Evolutionary conservation across 495 filamentous ascomycete species (phyloP), one percentile per base, ranked within the genome.

Genomic region (Penicillium argentinense): DNA sequence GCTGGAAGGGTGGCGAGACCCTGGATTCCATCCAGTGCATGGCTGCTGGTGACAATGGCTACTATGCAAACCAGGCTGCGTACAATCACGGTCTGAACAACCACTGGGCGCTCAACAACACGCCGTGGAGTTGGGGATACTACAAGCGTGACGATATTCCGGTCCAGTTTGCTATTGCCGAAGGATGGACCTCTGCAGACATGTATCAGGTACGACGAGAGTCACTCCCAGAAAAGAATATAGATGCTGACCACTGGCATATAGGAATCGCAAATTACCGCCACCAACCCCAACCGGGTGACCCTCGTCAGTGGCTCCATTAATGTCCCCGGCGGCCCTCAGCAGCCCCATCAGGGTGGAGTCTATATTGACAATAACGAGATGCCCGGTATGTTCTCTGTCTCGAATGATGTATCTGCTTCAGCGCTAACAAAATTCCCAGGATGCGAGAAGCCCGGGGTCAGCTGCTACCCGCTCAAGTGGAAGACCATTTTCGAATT

Each of bases 281-380:
- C 75, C 0, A 81, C 77, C 0, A 78, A 73, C 43, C 76, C 77
- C 3, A 81, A 81, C 45, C 75, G 77, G 28, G 77, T 79, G 4
- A 71, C 74, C n/a, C 67, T 77, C 62, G 67, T 73, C 12, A 76
- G 72, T 37, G 77, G 77, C 13, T 74, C 69, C 1, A 67, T 79
- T 47, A 79, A 81, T 51, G 71, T 73, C 0, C 76, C 76, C 4
- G 77, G 77, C 7, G 56, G 66, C 24, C 75, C 76, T 11, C 75
- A 77, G 45, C 59, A 44, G 11, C 41, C 62, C 12, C 53, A 60
- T 27, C 52, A 76, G 47, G 76, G 77, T 11, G 75, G 76, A 19
- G 60, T 69, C n/a, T 79, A 78, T 34, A 68, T 79, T 43, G 77
- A 81, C 51, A 81, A 81, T 53, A 79, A 78, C 45, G 76, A 79